Conservation (phyloP, 495 filamentous ascomycete genomes). For the Aspergillus homomorphus region DNA sequence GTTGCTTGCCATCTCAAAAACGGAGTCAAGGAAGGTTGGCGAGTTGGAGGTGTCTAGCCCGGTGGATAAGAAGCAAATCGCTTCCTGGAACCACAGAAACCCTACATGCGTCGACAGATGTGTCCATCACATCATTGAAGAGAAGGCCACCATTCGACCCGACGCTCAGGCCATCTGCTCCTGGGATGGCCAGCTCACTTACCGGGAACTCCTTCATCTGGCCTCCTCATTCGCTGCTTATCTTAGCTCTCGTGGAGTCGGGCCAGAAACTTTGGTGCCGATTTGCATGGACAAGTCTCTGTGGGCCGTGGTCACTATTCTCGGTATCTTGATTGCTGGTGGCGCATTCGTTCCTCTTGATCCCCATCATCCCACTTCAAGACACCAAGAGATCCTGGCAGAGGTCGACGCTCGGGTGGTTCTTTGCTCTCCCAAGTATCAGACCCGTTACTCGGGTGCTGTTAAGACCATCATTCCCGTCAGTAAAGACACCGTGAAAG, state of each 20-base stretch:
- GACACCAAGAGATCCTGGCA: constrained; percentile 41
- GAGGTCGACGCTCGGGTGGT: constrained; percentile 39
- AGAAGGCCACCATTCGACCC: constrained; percentile 26
- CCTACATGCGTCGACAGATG: constrained; percentile 35
- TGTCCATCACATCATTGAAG: constrained; percentile 45
- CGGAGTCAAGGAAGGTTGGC: constrained; percentile 25
- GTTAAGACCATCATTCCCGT: constrained; percentile 38
- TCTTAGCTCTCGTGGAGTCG: constrained; percentile 45
- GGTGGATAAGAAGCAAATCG: constrained; percentile 32
- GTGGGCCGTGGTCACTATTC: constrained; percentile 51
- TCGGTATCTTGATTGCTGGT: constrained; percentile 55
- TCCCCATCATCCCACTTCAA: constrained; percentile 49
- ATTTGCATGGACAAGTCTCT: constrained; percentile 56
- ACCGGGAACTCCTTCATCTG: constrained; percentile 34
- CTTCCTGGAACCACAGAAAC: constrained; percentile 32
- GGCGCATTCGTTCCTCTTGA: constrained; percentile 59
- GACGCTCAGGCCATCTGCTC: constrained; percentile 38
- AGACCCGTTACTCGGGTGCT: constrained; percentile 19
- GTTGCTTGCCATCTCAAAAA: constrained; percentile 27
- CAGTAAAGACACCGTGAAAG: constrained; percentile 36
- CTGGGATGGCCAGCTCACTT: constrained; percentile 46
- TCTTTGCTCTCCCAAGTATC: constrained; percentile 36
- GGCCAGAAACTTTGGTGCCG: constrained; percentile 49
- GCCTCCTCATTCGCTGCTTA: constrained; percentile 37
- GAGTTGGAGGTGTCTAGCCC: constrained; percentile 35